phyloP scores from a whole-genome alignment of 306 rosid species.

The Quercus cerris region DNA sequence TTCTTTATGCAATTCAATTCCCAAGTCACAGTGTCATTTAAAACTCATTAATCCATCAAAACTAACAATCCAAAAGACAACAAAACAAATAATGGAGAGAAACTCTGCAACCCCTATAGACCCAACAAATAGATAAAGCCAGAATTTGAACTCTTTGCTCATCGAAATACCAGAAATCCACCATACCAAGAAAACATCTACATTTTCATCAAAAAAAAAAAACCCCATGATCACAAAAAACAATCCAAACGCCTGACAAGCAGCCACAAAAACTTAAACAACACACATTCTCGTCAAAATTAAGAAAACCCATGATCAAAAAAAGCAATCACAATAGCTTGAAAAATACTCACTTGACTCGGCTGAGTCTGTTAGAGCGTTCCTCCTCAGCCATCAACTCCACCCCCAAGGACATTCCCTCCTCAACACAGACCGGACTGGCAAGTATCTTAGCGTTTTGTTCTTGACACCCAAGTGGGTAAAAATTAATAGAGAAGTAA shows the following conservation, averaged over 20 bases:
- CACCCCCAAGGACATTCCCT: slow-evolving; percentile 38
- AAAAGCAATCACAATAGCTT: too few relatives aligned
- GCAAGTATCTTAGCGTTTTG: slow-evolving; percentile 67
- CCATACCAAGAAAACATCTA: background rate
- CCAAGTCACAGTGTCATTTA: background rate
- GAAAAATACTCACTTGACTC: slow-evolving; percentile 49
- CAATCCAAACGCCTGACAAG: background rate
- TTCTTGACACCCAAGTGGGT: slow-evolving; percentile 57
- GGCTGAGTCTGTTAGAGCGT: slow-evolving; percentile 56
- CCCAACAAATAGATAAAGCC: background rate
- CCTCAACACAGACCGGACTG: slow-evolving; percentile 38
- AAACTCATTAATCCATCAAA: background rate
- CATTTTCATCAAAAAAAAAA: background rate
- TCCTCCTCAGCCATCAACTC: slow-evolving; percentile 72
- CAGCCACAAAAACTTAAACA: background rate
- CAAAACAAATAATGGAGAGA: background rate
- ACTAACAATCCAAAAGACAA: background rate
- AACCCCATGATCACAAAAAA: background rate
- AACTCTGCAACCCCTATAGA: background rate
- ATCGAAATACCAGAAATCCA: background rate
- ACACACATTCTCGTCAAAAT: background rate
- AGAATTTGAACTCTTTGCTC: background rate
- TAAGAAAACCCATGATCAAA: background rate
- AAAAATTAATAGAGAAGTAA: background rate
- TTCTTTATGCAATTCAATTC: background rate